Conservation (phyloP, 129 eudicot genomes). For the Flaveria trinervia region DNA sequence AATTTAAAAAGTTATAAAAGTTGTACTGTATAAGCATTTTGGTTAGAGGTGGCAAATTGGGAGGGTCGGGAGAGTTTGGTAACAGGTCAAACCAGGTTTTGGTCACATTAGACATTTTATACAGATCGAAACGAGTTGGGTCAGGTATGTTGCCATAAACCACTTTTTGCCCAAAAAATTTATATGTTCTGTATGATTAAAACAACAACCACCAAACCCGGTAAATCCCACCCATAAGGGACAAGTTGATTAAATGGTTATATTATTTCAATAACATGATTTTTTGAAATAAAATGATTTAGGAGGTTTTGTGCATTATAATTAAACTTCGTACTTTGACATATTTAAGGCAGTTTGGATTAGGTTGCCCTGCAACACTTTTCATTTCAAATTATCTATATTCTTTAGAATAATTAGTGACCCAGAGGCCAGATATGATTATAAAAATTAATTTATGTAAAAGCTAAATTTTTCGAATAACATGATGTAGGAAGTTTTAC, state of each 20-base stretch:
- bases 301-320: background rate
- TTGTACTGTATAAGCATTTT: constrained; percentile 1
- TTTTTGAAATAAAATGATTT: background rate
- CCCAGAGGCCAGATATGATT: background rate
- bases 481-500: background rate
- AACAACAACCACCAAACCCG: no score
- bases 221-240: no score
- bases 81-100: background rate
- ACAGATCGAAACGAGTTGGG: background rate
- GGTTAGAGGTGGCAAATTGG: constrained; percentile 12
- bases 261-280: background rate
- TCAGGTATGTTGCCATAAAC: background rate
- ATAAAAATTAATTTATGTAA: background rate
- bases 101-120: background rate
- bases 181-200: background rate
- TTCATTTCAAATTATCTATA: background rate
- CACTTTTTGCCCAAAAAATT: background rate
- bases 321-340: background rate
- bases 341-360: background rate
- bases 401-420: background rate
- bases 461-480: background rate
- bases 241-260: no score
- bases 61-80: background rate
- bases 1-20: background rate
- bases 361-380: background rate